Evolutionary conservation across 176 grass and related monocot species (phyloP).

Genomic region (Zizania latifolia): DNA sequence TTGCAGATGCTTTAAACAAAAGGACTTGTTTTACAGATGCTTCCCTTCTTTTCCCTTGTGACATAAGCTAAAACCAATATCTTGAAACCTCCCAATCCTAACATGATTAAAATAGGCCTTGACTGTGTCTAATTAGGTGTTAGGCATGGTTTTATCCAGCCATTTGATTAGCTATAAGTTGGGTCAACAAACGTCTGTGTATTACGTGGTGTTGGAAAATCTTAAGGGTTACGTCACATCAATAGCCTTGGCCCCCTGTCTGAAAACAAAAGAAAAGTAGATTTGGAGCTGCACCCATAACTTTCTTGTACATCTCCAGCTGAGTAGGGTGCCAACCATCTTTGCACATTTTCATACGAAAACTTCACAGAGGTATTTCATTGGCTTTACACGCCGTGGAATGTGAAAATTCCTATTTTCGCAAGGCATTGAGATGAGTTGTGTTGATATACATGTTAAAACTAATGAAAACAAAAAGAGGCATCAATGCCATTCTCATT

Average conservation of each 20-base stretch:
- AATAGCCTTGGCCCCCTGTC: neutral
- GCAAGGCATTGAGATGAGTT: neutral
- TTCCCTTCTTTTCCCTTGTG: conserved; percentile 1
- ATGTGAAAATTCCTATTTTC: neutral
- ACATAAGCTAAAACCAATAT: conserved; percentile 18
- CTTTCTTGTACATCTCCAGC: neutral
- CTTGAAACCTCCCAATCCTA: neutral
- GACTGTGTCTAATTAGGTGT: conserved; percentile 20
- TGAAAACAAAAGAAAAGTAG: neutral
- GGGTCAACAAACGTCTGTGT: conserved; percentile 16
- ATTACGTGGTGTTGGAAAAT: neutral
- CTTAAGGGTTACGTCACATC: neutral
- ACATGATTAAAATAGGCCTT: conserved; percentile 8
- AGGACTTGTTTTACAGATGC: neutral
- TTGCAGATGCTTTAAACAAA: conserved; percentile 10
- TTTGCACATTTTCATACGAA: neutral
- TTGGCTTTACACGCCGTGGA: neutral
- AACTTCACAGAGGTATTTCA: neutral
- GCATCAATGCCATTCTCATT: no score
- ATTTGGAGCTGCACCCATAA: neutral
- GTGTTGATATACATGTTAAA: neutral
- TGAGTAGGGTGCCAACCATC: neutral
- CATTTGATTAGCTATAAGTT: conserved; percentile 24
- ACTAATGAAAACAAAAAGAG: neutral
- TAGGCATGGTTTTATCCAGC: neutral